Evolutionary conservation across 2,329 filamentous ascomycete species (phyloP).

Genomic region (Diaporthe amygdali): DNA sequence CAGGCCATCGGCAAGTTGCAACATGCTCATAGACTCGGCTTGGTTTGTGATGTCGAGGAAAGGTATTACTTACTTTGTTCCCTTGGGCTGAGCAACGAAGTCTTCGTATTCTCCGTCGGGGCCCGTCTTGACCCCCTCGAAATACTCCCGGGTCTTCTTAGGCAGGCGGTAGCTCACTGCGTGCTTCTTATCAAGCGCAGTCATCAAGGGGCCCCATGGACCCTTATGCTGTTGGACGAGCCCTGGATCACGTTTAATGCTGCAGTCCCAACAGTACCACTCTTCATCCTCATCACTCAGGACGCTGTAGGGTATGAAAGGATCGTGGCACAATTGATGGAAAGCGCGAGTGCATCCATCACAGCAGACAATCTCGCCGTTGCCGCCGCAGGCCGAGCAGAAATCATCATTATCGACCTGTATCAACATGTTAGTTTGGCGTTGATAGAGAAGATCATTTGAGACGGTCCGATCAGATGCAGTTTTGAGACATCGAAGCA

Average conservation of each 20-base stretch:
- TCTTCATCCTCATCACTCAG: constrained; percentile 63
- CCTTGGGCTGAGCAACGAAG: constrained; percentile 58
- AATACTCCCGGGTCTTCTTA: constrained; percentile 72
- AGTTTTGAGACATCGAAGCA: constrained; percentile 22
- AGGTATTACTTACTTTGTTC: constrained; percentile 60
- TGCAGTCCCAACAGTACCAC: constrained; percentile 84
- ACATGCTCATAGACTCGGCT: no score
- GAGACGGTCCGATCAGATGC: constrained; percentile 15
- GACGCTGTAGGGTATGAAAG: constrained; percentile 68
- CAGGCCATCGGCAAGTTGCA: not conserved
- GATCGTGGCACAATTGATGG: constrained; percentile 88
- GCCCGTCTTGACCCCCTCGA: constrained; percentile 79
- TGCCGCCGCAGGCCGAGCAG: constrained; percentile 84
- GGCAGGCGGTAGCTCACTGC: constrained; percentile 78
- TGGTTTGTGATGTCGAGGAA: not conserved
- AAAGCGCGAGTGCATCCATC: constrained; percentile 91
- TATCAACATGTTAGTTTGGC: constrained; percentile 24
- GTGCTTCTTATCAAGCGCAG: constrained; percentile 70
- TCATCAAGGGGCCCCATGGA: constrained; percentile 68
- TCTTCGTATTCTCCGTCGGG: constrained; percentile 84
- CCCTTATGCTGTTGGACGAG: constrained; percentile 54
- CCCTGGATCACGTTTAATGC: constrained; percentile 54
- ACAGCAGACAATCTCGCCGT: constrained; percentile 88
- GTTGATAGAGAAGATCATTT: constrained; percentile 8
- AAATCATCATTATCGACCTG: constrained; percentile 85